Base-by-base conservation (phyloP, 2,329 filamentous ascomycete species). In the Mollisiaceae sp. region DNA sequence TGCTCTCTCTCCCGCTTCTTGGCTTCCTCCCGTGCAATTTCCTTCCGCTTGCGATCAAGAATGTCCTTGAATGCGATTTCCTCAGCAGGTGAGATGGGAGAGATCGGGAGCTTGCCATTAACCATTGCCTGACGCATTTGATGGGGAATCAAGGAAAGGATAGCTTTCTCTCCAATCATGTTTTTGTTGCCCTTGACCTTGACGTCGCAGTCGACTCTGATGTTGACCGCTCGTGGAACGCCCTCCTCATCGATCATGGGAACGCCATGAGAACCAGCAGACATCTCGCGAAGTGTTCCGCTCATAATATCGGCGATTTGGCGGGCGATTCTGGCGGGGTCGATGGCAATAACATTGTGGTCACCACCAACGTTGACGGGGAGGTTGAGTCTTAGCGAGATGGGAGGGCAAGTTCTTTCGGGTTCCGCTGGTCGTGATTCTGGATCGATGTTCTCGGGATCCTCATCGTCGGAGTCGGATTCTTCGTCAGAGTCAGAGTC, bases 211-310 rank as follows among this genome's bases (percentile, higher is more conserved):
- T 80, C 79, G 14, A 86, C 77, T 32, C 79, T 74, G 38, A 84
- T 76, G 27, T 72, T 74, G 50, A 84, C 70, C 1, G 79, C 79
- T 14, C 82, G 73, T 5, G 79, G 78, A 24, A 75, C 75, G 18
- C 81, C 81, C 12, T 81, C 75, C 60, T 80, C 78, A 61, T 83
- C 79, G 47, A 82, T 78, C 82, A 83, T 81, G 43, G 80, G 81
- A 15, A 82, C 76, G 11, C 78, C 79, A 36, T 76, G 77, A 32
- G 73, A 71, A 8, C 76, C 78, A 4, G 76, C 75, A 70, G 79
- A 79, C 66, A 79, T 79, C 35, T 81, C 76, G 41, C 79, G 75
- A 1, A 87, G 73, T 2, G 82, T 79, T 14, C 78, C 71, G 14
- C 84, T 77, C 2, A 87, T 75, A 4, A 82, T 77, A 8, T 77